Base-by-base conservation (phyloP, 2,329 filamentous ascomycete genomes). In the Ciborinia camelliae region DNA sequence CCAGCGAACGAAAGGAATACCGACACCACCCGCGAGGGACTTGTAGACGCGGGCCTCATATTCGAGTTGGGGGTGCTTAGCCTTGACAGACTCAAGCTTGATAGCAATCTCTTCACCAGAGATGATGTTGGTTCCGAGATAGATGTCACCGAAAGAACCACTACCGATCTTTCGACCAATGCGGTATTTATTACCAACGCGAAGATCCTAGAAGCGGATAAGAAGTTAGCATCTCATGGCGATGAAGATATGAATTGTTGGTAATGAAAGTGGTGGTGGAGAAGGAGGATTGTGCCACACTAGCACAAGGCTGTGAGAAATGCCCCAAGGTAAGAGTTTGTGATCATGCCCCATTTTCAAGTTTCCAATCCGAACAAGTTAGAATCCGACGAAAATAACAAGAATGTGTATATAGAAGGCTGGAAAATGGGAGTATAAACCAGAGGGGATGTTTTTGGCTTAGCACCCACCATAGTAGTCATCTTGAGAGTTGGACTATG, bases 81-180 rank as follows among this genome's bases (percentile, higher is more conserved):
- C 94, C 86, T 99, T 99, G 81, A 98, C 94, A 71, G 92, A 96
- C 81, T 99, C 95, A 67, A 99, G 91, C 84, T 99, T 99, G 84
- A 99, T 99, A 77, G 95, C 95, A 74, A 99, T 98, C 81, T 99
- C 95, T 80, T 99, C 95, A 68, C 95, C 95, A 5, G 95, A 98
- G 80, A 98, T 98, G 81, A 99, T 98, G 84, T 99, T 98, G 79
- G 95, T 99, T 74, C 95, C 95, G 63, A 98, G 88, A 81, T 98
- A 99, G 77, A 99, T 98, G 75, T 98, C 95, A 82, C 95, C 95
- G 78, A 99, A 99, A 76, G 89, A 93, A 72, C 95, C 95, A 73
- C 92, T 97, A 73, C 95, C 95, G 76, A 99, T 99, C 86, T 99
- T 99, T 75, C 95, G 92, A 78, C 95, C 95, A 79, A 99, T 98